These are phyloP conservation scores for Grifola frondosa DNA, from an alignment of 1,284 basidiomycete species.

Conservation along the genomic window DNA sequence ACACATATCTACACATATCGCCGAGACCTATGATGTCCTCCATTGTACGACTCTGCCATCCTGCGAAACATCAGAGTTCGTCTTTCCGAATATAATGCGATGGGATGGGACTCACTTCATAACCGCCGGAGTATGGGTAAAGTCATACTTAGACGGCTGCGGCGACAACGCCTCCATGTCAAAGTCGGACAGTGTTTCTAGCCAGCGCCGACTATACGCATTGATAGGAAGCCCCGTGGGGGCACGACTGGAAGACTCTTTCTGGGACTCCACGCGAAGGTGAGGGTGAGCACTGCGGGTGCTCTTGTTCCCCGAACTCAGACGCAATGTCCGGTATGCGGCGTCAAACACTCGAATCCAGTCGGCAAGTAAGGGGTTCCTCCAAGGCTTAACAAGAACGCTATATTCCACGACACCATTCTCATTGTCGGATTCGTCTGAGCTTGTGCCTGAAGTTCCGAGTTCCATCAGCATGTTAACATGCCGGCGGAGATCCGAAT, in stretches of 20 bases:
- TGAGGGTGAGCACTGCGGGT: not conserved
- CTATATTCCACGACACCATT: constrained; percentile 5
- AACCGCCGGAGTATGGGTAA: not conserved
- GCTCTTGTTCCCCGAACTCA: not conserved
- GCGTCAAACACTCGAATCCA: constrained; percentile 7
- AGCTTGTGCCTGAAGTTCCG: constrained; percentile 3
- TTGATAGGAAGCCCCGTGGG: not conserved
- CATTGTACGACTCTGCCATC: no score
- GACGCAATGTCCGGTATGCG: not conserved
- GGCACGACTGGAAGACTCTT: not conserved
- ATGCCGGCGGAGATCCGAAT: not conserved
- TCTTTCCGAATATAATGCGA: no score
- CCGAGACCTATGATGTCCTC: no score
- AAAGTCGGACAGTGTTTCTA: not conserved
- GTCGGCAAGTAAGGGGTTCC: not conserved
- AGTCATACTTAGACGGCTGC: not conserved
- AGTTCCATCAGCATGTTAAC: not conserved
- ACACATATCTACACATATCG: no score
- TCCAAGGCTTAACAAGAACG: constrained; percentile 3
- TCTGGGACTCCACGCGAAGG: not conserved
- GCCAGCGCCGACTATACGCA: not conserved
- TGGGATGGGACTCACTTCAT: not conserved
- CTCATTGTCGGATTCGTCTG: constrained; percentile 2
- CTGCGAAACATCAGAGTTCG: no score
- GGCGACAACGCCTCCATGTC: not conserved